phyloP scores from a whole-genome alignment of 148 eudicot species.

The Chenopodium suecicum region DNA sequence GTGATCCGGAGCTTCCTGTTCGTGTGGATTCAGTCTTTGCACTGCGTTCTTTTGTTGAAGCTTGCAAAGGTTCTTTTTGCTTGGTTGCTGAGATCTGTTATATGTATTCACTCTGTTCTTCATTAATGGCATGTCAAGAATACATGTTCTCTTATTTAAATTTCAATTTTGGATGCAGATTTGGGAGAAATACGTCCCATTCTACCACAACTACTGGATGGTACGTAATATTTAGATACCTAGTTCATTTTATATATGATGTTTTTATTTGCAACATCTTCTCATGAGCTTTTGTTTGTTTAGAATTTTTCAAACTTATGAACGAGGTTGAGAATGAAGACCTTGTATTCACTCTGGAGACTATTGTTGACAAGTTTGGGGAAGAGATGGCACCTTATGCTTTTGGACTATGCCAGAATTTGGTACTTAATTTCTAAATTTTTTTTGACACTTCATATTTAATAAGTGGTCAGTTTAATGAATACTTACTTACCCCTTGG shows the following conservation, averaged over 20 bases:
- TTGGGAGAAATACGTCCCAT: conserved; percentile 90
- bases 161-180: conserved; percentile 45
- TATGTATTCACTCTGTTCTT: not conserved
- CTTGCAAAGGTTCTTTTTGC: conserved; percentile 67
- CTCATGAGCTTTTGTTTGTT: conserved; percentile 6
- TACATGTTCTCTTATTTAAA: not conserved
- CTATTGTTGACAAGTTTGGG: conserved; percentile 98
- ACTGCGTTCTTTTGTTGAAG: conserved; percentile 96
- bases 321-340: conserved; percentile 99
- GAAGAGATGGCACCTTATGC: conserved; percentile 99
- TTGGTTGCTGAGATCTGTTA: not conserved
- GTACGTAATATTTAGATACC: conserved; percentile 33
- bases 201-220: conserved; percentile 94
- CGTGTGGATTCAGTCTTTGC: conserved; percentile 98
- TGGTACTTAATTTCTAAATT: conserved; percentile 44
- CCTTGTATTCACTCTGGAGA: conserved; percentile 98
- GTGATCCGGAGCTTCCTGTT: conserved; percentile 96
- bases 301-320: conserved; percentile 98
- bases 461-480: conserved; percentile 1
- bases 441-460: conserved; percentile 3
- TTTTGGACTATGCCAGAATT: conserved; percentile 95
- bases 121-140: not conserved
- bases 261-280: not conserved
- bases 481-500: conserved; percentile 1
- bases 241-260: not conserved